These are phyloP conservation scores for Wickerhamiella hasegawae DNA, from an alignment of 805 yeast species.

Conservation along the genomic window DNA sequence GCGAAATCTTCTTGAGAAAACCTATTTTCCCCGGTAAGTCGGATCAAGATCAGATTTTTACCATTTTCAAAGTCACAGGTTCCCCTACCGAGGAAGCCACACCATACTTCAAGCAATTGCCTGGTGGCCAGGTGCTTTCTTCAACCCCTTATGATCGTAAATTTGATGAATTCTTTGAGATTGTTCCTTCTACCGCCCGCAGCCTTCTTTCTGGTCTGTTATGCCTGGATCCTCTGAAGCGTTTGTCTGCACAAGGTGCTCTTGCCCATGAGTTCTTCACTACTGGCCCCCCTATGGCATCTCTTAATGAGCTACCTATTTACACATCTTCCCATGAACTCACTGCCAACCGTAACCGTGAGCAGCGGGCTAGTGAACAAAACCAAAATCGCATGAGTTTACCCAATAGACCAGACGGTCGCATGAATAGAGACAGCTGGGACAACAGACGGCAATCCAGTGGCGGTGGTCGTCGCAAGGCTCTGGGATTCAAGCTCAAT, in stretches of 20 bases:
- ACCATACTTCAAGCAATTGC: slow-evolving; percentile 45
- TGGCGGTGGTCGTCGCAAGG: no score
- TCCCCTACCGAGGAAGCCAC: slow-evolving; percentile 47
- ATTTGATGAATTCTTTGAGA: slow-evolving; percentile 27
- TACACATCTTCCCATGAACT: slow-evolving; percentile 84
- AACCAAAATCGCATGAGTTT: not conserved
- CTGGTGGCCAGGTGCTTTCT: slow-evolving; percentile 22
- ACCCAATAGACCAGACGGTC: slow-evolving; percentile 1
- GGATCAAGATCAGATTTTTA: slow-evolving; percentile 75
- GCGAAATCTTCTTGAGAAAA: slow-evolving; percentile 63
- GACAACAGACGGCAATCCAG: slow-evolving; percentile 1
- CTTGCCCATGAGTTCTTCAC: slow-evolving; percentile 53
- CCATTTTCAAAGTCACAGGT: slow-evolving; percentile 70
- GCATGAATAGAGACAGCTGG: no score
- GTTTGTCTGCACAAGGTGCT: slow-evolving; percentile 73
- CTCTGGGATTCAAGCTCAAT: slow-evolving; percentile 13
- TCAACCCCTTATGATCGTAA: slow-evolving; percentile 17
- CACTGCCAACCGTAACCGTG: slow-evolving; percentile 26
- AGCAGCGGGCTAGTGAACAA: no score
- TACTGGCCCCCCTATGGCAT: slow-evolving; percentile 47
- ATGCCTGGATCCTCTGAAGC: slow-evolving; percentile 48
- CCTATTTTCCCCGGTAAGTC: slow-evolving; percentile 79
- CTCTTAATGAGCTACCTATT: slow-evolving; percentile 39
- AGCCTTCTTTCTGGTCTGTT: slow-evolving; percentile 43
- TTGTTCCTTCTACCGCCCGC: slow-evolving; percentile 15